These are phyloP conservation scores for Sorghum bicolor DNA, from an alignment of 176 grass and related monocot species.

Conservation along the genomic window Sorghum_bicolor_NCBIv3 NC_012878.2:11674501-11675000, in stretches of 20 bases:
- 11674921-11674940: background rate
- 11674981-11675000: background rate
- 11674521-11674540: background rate
- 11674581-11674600: background rate
- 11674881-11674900: background rate
- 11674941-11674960: background rate
- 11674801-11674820: background rate
- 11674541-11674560: no score
- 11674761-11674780: background rate
- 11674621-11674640: background rate
- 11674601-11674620: background rate
- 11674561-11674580: no score
- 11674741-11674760: background rate
- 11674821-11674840: background rate
- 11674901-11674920: background rate
- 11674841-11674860: background rate
- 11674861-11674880: background rate
- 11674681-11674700: background rate
- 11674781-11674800: background rate
- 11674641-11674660: no score
- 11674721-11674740: background rate
- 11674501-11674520: background rate
- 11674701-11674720: background rate
- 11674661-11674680: background rate
- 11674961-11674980: background rate